Base-by-base conservation (phyloP, 495 filamentous ascomycete genomes). In the Staphylotrichum longicolle region DNA sequence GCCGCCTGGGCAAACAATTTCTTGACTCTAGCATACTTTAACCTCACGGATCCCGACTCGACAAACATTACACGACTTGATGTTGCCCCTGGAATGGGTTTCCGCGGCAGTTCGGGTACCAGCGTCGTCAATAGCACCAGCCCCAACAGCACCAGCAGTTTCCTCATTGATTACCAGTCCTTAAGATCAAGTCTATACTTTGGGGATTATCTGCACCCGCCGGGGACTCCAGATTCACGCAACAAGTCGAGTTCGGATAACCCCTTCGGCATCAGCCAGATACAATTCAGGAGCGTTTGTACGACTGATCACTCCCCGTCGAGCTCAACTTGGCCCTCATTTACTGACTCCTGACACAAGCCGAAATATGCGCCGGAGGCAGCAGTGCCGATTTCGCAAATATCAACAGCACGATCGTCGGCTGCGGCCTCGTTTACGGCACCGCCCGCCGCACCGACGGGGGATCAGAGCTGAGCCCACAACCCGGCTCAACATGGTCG, bases 1-100 rank as follows among this genome's bases (percentile, higher is more conserved):
- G 77, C 72, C 5, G 79, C 78, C 2, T 78, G 72, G 72, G 34
- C 75, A 15, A 75, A 63, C 47, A 82, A 82, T 58, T 62, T 57
- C 15, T 55, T 63, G 15, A 60, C 63, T 1, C 61, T 64, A 15
- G 15, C 60, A 4, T 65, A 47, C 39, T 56, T 67, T 14, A 71
- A 72, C 54, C 42, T 63, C 37, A 68, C 68, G 11, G 61, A 62
- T 49, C 15, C 34, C 11, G 33, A 57, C 27, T 5, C 41, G 7
- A 7, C 30, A 10, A 57, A 45, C 37, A 57, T 35, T 9, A 60
- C 51, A 14, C 52, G 52, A 30, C 46, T 46, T 15, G 54, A 57
- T n/a, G 41, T 47, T n/a, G 50, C 39, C 11, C 54, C 34, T 32
- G 54, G 54, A 1, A 52, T 44, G 50, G 49, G 45, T 40, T 68